These are phyloP conservation scores for Penicillium crystallinum DNA, from an alignment of 495 filamentous ascomycete species.

Conservation along the genomic window DNA sequence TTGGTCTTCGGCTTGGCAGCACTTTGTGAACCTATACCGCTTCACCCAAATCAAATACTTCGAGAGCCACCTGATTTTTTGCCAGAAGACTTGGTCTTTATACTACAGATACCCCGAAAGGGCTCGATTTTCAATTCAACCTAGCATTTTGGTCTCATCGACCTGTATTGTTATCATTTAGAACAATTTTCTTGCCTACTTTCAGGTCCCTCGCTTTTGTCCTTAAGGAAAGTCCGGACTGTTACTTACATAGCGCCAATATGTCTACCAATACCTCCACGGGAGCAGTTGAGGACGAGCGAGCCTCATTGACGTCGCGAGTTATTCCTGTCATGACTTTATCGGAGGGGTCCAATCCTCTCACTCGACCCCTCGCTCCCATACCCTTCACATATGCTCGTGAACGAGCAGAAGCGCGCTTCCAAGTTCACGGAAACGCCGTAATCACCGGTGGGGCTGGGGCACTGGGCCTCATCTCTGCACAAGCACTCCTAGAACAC, in stretches of 20 bases:
- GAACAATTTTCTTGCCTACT: too few relatives aligned
- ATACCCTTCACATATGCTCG: conserved; percentile 47
- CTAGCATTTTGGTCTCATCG: too few relatives aligned
- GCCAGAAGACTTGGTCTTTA: too few relatives aligned
- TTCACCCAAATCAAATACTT: too few relatives aligned
- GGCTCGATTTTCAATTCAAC: too few relatives aligned
- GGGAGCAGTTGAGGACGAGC: background rate
- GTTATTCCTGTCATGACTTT: conserved; percentile 57
- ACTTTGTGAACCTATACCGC: background rate
- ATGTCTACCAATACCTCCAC: background rate
- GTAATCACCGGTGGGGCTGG: conserved; percentile 67
- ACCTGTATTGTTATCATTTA: too few relatives aligned
- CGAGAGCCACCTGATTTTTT: too few relatives aligned
- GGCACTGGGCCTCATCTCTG: conserved; percentile 55
- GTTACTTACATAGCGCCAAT: background rate
- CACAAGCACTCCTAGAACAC: conserved; percentile 66
- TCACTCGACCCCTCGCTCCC: conserved; percentile 17
- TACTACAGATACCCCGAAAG: too few relatives aligned
- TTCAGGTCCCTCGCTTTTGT: background rate
- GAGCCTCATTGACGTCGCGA: conserved; percentile 35
- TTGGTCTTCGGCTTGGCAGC: background rate
- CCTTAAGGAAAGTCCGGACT: background rate
- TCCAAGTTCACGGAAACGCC: conserved; percentile 59
- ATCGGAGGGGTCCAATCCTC: conserved; percentile 32
- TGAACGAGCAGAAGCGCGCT: conserved; percentile 48